Evolutionary conservation across 73 alveolate species (phyloP).

Genomic region (Paramecium sonneborni): DNA sequence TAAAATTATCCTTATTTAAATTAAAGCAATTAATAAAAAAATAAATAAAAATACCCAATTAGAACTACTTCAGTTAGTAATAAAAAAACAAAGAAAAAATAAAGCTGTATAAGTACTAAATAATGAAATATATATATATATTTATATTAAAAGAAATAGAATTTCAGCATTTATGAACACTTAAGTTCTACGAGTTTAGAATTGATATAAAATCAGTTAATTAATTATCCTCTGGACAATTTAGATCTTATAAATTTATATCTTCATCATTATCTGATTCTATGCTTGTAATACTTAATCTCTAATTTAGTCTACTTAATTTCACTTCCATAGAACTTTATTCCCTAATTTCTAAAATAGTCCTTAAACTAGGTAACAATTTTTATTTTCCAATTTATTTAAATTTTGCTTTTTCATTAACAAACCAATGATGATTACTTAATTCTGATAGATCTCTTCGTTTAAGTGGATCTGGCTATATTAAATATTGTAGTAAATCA

Average conservation of each 20-base stretch:
- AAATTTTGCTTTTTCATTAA: neutral
- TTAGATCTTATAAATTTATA: neutral
- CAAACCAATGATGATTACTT: constrained; percentile 36
- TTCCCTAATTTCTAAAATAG: constrained; percentile 2
- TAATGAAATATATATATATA: neutral
- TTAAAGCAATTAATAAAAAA: neutral
- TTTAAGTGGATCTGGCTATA: neutral
- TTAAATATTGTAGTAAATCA: neutral
- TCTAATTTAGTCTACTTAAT: neutral
- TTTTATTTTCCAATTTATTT: neutral
- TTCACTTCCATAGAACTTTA: neutral
- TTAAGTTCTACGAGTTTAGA: neutral
- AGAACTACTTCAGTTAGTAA: neutral
- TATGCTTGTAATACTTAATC: neutral
- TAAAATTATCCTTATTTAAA: neutral
- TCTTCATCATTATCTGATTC: neutral
- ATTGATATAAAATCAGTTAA: neutral
- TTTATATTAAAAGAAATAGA: neutral
- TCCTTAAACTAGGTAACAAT: neutral
- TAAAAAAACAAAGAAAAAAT: neutral
- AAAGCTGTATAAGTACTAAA: neutral
- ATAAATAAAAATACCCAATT: neutral
- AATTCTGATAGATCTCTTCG: neutral
- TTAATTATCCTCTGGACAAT: neutral
- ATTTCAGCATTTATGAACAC: neutral